Base-by-base conservation (phyloP, 345 rosid genomes). In the Cochlearia excelsa region DNA sequence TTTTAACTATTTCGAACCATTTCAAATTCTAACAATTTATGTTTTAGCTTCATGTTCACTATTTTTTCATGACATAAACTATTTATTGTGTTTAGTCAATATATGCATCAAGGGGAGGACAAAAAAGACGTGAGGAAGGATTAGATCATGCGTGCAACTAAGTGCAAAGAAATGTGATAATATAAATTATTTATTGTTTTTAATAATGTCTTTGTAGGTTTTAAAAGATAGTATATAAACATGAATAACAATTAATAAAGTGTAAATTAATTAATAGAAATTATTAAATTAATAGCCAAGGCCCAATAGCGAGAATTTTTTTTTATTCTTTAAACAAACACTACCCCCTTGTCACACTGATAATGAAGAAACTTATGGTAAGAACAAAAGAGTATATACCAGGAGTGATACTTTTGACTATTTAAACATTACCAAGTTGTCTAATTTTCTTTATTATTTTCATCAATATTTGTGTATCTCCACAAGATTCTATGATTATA, bases 331-430 rank as follows among this genome's bases (percentile, higher is more conserved):
- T 57, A 2, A 45, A 46, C 64, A 40, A 54, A 64, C 70, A 38
- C 75, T 51, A 38, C 42, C 40, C 58, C 73, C 23, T 16, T 70
- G 65, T 70, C 65, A 63, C 69, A 30, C 48, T 45, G 61, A 58
- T 51, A 63, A 70, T 39, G 61, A 26, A 51, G 44, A 45, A 63
- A 63, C 41, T 34, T 50, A 41, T 5, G 34, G 2, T 1, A 45
- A 50, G 69, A 63, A 62, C 68, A 63, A 63, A 57, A 57, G 69
- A 64, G 75, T 64, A 71, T 71, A 71, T 71, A 64, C 75, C 75
- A 46, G 33, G 66, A 62, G 41, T 64, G 75, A 71, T 71, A 45
- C 75, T 58, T 57, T 57, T 54, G 31, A 55, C 31, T 34, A 3
- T 3, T 57, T 70, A 11, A 39, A 39, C 50, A 64, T 64, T 44